These are phyloP conservation scores for Hansenula sp. DNA, from an alignment of 1,139 yeast species.

Conservation along the genomic window DNA sequence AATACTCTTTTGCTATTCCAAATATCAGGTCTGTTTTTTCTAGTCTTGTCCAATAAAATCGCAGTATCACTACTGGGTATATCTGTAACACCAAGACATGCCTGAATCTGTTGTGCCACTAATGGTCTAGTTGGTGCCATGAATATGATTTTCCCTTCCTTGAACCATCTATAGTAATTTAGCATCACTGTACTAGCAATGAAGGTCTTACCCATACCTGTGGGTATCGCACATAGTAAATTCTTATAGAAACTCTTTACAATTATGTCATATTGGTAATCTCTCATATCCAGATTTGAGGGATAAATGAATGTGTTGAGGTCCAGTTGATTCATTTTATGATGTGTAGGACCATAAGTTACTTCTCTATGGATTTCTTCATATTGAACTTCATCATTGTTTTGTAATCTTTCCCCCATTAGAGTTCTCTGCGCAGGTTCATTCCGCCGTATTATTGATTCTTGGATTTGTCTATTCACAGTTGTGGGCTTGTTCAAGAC, in stretches of 20 bases:
- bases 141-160: constrained; percentile 71
- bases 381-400: constrained; percentile 25
- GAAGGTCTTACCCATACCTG: constrained; percentile 96
- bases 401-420: constrained; percentile 26
- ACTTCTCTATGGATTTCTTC: constrained; percentile 29
- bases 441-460: constrained; percentile 24
- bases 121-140: constrained; percentile 97
- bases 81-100: constrained; percentile 87
- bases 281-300: constrained; percentile 75
- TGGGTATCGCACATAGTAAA: constrained; percentile 85
- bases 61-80: constrained; percentile 75
- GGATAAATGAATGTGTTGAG: constrained; percentile 72
- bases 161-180: constrained; percentile 82
- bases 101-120: constrained; percentile 96
- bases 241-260: constrained; percentile 68
- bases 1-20: constrained; percentile 80
- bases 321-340: constrained; percentile 34
- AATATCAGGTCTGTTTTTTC: constrained; percentile 60
- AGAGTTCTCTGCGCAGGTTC: constrained; percentile 31
- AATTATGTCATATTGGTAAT: constrained; percentile 83
- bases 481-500: constrained; percentile 22
- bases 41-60: constrained; percentile 68
- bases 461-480: constrained; percentile 28
- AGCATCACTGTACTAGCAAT: constrained; percentile 94
- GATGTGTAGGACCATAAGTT: constrained; percentile 44